Conservation (phyloP, 306 rosid species). For the Calophaca sinica region DNA sequence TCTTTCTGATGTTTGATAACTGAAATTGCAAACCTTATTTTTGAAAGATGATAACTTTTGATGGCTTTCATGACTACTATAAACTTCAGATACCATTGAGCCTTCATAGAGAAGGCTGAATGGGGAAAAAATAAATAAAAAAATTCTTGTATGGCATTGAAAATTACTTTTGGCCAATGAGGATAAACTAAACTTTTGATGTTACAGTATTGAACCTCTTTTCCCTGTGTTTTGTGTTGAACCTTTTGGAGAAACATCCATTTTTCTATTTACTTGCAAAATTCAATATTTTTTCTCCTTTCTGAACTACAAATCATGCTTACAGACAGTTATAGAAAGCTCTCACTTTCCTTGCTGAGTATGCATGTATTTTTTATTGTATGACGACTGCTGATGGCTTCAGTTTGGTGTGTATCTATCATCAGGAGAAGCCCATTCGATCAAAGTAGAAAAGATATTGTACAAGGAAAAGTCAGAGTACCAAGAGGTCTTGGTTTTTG, state of each 20-base stretch:
- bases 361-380: neutral
- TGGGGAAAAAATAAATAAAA: neutral
- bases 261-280: neutral
- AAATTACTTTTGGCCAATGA: conserved; percentile 7
- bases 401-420: conserved; percentile 19
- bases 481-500: conserved; percentile 93
- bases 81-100: conserved; percentile 11
- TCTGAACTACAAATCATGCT: conserved; percentile 13
- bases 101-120: conserved; percentile 11
- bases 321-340: neutral
- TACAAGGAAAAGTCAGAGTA: conserved; percentile 79
- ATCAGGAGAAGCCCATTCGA: conserved; percentile 92
- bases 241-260: neutral
- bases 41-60: neutral
- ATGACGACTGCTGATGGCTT: conserved; percentile 34
- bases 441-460: conserved; percentile 72
- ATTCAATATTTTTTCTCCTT: neutral
- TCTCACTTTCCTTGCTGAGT: conserved; percentile 12
- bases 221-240: neutral
- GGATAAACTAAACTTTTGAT: conserved; percentile 5
- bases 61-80: conserved; percentile 11
- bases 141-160: neutral
- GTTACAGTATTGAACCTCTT: neutral
- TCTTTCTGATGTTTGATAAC: conserved; percentile 29
- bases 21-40: conserved; percentile 5